Evolutionary conservation across 129 eudicot genomes (phyloP).

Genomic region (Helianthus tuberosus): DNA sequence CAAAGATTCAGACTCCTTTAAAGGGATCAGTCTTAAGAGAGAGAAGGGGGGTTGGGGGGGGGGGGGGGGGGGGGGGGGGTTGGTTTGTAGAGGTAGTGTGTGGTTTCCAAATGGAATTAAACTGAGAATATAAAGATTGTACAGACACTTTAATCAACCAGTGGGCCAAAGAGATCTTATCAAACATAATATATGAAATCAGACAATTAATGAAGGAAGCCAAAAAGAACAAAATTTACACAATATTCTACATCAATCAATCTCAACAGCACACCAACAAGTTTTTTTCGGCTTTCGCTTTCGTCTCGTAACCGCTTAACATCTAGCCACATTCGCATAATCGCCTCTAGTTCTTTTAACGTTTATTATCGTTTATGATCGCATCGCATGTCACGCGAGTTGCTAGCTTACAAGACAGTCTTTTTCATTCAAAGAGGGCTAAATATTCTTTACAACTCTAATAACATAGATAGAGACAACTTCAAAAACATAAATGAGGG

Average conservation of each 20-base stretch:
- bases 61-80: background rate
- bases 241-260: slow-evolving; percentile 33
- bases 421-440: slow-evolving; percentile 18
- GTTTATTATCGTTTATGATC: background rate
- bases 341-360: background rate
- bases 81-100: slow-evolving; percentile 19
- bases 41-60: no score
- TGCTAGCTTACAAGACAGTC: background rate
- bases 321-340: background rate
- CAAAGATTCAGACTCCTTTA: slow-evolving; percentile 35
- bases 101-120: slow-evolving; percentile 42
- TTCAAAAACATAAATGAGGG: slow-evolving; percentile 49
- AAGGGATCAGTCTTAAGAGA: no score
- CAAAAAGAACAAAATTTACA: slow-evolving; percentile 32
- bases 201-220: slow-evolving; percentile 25
- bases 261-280: slow-evolving; percentile 27
- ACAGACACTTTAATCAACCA: slow-evolving; percentile 45
- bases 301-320: background rate
- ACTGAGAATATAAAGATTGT: slow-evolving; percentile 38
- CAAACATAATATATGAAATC: slow-evolving; percentile 31
- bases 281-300: background rate
- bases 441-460: slow-evolving; percentile 26
- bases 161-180: slow-evolving; percentile 46
- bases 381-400: background rate
- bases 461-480: slow-evolving; percentile 47